Conservation (phyloP, 1,284 basidiomycete species). For the Boletellus sp. region DNA sequence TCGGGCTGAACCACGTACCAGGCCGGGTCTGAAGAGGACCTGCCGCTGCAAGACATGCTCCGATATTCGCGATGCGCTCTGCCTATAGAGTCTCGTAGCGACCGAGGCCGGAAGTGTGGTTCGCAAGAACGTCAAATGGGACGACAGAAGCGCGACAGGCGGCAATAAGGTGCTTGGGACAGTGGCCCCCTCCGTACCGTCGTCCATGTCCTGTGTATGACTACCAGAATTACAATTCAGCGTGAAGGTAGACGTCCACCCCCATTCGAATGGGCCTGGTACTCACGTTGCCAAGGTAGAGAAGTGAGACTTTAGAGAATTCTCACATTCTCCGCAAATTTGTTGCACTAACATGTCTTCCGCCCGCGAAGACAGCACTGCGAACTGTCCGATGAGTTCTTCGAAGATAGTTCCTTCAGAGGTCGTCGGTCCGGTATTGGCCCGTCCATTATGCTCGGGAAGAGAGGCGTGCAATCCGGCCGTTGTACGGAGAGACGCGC, state of each 20-base stretch:
- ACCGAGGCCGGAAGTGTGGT: slow-evolving; percentile 54
- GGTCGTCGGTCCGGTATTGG: slow-evolving; percentile 12
- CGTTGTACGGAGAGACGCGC: slow-evolving; percentile 50
- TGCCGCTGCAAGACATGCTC: slow-evolving; percentile 80
- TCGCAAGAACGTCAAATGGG: slow-evolving; percentile 65
- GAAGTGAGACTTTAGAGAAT: slow-evolving; percentile 68
- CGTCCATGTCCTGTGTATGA: slow-evolving; percentile 19
- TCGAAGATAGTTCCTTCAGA: slow-evolving; percentile 74
- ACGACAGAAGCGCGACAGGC: slow-evolving; percentile 69
- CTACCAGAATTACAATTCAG: slow-evolving; percentile 14
- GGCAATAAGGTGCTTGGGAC: slow-evolving; percentile 66
- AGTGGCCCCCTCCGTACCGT: slow-evolving; percentile 42
- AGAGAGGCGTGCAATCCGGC: slow-evolving; percentile 48
- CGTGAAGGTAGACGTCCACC: not conserved
- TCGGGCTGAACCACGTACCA: slow-evolving; percentile 37
- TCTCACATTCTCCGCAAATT: slow-evolving; percentile 75
- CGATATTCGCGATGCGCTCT: slow-evolving; percentile 60
- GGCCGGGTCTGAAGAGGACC: slow-evolving; percentile 72
- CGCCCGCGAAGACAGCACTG: slow-evolving; percentile 59
- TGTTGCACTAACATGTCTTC: slow-evolving; percentile 85
- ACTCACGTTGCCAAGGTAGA: slow-evolving; percentile 41
- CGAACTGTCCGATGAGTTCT: slow-evolving; percentile 62
- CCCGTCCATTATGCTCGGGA: slow-evolving; percentile 38
- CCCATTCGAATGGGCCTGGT: not conserved
- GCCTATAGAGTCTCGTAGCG: slow-evolving; percentile 63